Evolutionary conservation across 164 flowering plant genomes (phyloP).

Genomic region (Stephania japonica): DNA sequence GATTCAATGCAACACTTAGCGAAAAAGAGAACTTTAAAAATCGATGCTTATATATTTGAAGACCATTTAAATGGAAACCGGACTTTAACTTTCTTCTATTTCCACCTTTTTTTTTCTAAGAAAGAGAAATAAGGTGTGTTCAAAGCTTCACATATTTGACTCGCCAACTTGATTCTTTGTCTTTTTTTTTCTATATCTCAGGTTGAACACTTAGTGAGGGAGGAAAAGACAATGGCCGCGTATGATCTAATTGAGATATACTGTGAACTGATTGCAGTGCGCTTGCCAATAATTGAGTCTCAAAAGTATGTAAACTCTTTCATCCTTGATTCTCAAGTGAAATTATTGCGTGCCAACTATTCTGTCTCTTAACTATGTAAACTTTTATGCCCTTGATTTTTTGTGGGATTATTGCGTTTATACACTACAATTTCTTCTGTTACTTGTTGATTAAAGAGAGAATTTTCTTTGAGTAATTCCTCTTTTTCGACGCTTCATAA

Average conservation of each 20-base stretch:
- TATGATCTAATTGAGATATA: slow-evolving; percentile 80
- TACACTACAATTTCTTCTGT: not conserved
- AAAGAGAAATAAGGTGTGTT: no score
- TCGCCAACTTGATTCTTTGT: slow-evolving; percentile 1
- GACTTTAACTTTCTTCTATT: no score
- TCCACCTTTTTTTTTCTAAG: no score
- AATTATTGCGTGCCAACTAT: not conserved
- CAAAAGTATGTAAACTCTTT: slow-evolving; percentile 63
- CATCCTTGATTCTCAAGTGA: not conserved
- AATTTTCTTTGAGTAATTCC: not conserved
- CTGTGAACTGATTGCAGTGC: slow-evolving; percentile 83
- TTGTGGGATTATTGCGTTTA: no score
- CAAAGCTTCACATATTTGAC: no score
- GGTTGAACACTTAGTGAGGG: slow-evolving; percentile 93
- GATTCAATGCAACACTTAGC: no score
- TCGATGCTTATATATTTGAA: no score
- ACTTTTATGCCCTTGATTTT: no score
- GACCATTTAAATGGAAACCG: no score
- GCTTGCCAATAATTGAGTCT: slow-evolving; percentile 87
- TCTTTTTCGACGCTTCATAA: not conserved
- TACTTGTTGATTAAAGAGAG: not conserved
- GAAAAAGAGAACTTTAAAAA: no score
- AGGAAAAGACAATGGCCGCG: slow-evolving; percentile 88
- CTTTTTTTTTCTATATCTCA: slow-evolving; percentile 21
- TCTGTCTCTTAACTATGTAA: no score